Evolutionary conservation across 495 filamentous ascomycete species (phyloP), one percentile per base, ranked within the genome.

Genomic region (Penicillium macrosclerotiorum): DNA sequence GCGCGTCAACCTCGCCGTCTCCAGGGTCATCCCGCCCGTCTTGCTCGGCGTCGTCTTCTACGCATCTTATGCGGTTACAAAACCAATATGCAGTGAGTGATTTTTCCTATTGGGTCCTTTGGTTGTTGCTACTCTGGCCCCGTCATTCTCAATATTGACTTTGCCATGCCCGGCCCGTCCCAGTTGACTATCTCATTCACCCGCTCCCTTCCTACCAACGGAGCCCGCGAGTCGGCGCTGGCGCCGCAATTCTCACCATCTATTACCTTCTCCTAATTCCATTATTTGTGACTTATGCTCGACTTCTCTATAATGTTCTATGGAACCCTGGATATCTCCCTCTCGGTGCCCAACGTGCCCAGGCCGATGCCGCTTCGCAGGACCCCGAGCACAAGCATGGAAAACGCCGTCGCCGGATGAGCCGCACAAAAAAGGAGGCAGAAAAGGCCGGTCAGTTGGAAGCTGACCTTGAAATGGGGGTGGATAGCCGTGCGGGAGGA

Each of bases 321-420:
- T 55, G 68, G 58, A 77, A 88, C 49, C 84, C 91, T 0, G 89
- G 87, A 5, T 83, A 87, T 42, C 72, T 88, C 1, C 80, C 83
- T 0, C 72, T 82, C 9, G 81, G 83, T 3, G 68, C 60, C 32
- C 52, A 51, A 43, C 59, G 50, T 34, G 33, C 39, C 30, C 39
- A 43, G 27, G 52, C 55, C 2, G 45, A 61, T 17, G 47, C 57
- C 7, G 47, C 47, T 5, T 37, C 36, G 14, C 18, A 52, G 30
- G 25, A 45, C 19, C 30, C 57, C 39, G 39, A 51, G 16, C 48
- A 41, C 11, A 52, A 44, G 37, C 45, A 41, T 22, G 52, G 47
- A 43, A 58, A 58, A 38, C 54, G 36, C 14, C 36, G 51, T 5
- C 54, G 47, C 25, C 51, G 57, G 24, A 52, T 36, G 32, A 26